Evolutionary conservation across 768 basidiomycete genomes (phyloP).

Genomic region (Mycena metata): DNA sequence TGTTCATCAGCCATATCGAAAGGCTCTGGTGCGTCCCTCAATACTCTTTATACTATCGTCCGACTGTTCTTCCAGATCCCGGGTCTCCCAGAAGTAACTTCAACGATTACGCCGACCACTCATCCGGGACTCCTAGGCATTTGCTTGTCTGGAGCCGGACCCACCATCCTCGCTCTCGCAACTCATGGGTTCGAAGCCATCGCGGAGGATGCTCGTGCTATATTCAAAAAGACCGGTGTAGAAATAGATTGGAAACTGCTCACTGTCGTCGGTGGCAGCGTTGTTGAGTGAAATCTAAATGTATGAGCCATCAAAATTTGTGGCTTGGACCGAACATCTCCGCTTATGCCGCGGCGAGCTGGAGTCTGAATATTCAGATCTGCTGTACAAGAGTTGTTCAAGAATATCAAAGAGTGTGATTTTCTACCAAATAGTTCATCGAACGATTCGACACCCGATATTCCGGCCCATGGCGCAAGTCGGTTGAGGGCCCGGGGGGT

Average conservation of each 20-base stretch:
- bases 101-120: conserved; percentile 85
- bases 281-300: conserved; percentile 43
- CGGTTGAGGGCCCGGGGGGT: no score
- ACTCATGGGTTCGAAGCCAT: conserved; percentile 87
- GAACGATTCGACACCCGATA: no score
- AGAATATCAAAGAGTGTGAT: no score
- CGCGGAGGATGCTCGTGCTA: conserved; percentile 81
- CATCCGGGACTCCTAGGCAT: conserved; percentile 98
- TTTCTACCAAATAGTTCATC: no score
- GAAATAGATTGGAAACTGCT: conserved; percentile 94
- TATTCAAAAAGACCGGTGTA: conserved; percentile 80
- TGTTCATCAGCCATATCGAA: conserved; percentile 97
- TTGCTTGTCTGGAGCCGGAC: conserved; percentile 97
- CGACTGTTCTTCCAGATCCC: conserved; percentile 76
- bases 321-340: no score
- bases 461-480: no score
- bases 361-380: no score
- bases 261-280: conserved; percentile 66
- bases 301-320: no score
- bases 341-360: no score
- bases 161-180: conserved; percentile 96
- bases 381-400: no score
- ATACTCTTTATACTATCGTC: conserved; percentile 7
- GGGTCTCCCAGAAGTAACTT: conserved; percentile 93
- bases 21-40: conserved; percentile 72